A percentile compares a stretch with the other conserved stretches of the same genome.
Evolutionary conservation across 352 stramenopile genomes (phyloP).

Genomic region (Halophytophthora polymorphica): DNA sequence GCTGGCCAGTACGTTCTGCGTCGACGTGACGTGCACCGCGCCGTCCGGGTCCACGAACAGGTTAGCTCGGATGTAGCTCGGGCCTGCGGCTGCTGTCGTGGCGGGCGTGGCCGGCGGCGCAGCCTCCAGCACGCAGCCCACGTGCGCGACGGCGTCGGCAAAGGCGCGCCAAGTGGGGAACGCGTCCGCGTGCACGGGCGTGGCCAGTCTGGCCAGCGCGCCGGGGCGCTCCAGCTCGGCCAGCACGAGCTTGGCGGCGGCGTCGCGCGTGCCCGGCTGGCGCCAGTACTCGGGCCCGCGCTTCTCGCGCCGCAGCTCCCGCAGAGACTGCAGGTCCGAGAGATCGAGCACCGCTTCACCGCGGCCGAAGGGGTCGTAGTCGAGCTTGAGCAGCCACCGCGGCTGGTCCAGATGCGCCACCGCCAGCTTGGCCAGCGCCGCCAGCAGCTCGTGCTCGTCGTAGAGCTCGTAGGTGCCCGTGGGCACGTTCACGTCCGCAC

Average conservation of each 20-base stretch:
- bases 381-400: constrained; percentile 79
- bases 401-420: constrained; percentile 77
- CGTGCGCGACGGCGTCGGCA: constrained; percentile 46
- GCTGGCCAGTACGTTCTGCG: constrained; percentile 52
- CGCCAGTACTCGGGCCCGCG: constrained; percentile 63
- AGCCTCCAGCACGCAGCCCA: constrained; percentile 82
- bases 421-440: constrained; percentile 84
- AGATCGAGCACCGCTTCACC: constrained; percentile 70
- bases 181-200: constrained; percentile 34
- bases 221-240: constrained; percentile 50
- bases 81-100: not conserved
- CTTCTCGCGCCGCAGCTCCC: constrained; percentile 61
- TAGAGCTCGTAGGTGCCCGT: constrained; percentile 88
- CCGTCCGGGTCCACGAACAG: constrained; percentile 78
- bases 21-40: constrained; percentile 63
- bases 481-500: constrained; percentile 84
- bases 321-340: constrained; percentile 50
- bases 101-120: constrained; percentile 33
- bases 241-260: constrained; percentile 48
- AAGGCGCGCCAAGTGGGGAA: constrained; percentile 72
- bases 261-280: constrained; percentile 62
- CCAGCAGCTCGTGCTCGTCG: constrained; percentile 81
- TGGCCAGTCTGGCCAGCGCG: constrained; percentile 24
- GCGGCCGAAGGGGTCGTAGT: constrained; percentile 69
- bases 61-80: constrained; percentile 61